phyloP scores from a whole-genome alignment of 2,329 filamentous ascomycete genomes.

The Cordyceps javanica region DNA sequence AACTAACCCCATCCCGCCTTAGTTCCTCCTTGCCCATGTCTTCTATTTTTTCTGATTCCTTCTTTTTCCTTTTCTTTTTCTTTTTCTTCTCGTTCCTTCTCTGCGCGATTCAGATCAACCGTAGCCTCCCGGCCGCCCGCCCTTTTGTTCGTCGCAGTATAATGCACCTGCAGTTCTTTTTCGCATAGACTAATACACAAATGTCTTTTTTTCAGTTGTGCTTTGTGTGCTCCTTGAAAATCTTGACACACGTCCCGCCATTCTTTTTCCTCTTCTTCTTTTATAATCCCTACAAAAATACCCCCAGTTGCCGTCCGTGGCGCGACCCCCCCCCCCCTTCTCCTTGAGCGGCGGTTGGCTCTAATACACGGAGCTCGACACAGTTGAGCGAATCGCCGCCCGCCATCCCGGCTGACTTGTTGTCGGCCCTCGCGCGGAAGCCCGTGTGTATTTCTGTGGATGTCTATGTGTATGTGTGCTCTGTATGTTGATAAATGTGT shows the following conservation, averaged over 20 bases:
- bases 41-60: background rate
- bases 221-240: background rate
- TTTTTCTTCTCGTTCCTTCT: background rate
- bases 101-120: slow-evolving; percentile 3
- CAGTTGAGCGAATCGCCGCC: slow-evolving; percentile 2
- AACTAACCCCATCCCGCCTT: background rate
- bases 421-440: slow-evolving; percentile 1
- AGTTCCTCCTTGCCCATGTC: background rate
- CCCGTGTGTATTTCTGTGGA: background rate
- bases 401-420: background rate
- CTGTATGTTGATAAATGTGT: background rate
- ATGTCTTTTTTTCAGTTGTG: background rate
- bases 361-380: background rate
- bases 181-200: no score
- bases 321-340: background rate
- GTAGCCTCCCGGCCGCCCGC: background rate
- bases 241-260: background rate
- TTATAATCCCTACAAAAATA: no score
- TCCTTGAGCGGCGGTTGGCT: background rate
- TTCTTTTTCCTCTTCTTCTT: background rate
- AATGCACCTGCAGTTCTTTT: no score
- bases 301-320: background rate
- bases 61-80: background rate
- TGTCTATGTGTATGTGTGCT: background rate
- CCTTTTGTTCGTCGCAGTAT: no score